Percentiles rank a stretch among this genome's conserved stretches.
These are phyloP conservation scores for Aureobasidium sp. DNA, from an alignment of 2,329 filamentous ascomycete genomes.

Conservation along the genomic window DNA sequence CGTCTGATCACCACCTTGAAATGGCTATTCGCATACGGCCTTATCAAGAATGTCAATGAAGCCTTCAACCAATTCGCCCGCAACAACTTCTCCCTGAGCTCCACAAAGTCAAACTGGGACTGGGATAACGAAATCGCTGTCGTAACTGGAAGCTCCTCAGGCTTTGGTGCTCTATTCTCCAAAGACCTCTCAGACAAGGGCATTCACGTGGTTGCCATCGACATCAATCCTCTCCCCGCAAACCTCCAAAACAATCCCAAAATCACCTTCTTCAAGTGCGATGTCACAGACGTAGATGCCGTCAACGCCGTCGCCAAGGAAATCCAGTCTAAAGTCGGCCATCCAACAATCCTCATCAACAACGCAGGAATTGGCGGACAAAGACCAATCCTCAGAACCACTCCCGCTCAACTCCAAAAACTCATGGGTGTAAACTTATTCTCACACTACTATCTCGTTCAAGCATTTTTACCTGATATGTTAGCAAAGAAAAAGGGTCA, in stretches of 20 bases:
- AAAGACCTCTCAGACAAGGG: constrained; percentile 40
- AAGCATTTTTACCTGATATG: constrained; percentile 61
- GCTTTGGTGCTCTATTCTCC: constrained; percentile 43
- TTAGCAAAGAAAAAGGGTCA: constrained; percentile 57
- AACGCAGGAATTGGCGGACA: constrained; percentile 56
- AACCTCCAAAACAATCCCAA: constrained; percentile 35
- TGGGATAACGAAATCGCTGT: constrained; percentile 42
- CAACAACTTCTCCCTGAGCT: constrained; percentile 43
- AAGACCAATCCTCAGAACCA: constrained; percentile 52
- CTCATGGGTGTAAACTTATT: constrained; percentile 61
- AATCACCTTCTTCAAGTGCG: constrained; percentile 47
- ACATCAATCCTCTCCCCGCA: constrained; percentile 38
- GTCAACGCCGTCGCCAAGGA: constrained; percentile 46
- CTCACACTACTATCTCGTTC: constrained; percentile 55
- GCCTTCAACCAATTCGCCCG: constrained; percentile 32
- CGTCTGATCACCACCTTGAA: constrained; percentile 32
- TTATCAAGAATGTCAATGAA: constrained; percentile 31
- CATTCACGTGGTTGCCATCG: constrained; percentile 43
- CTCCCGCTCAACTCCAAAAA: constrained; percentile 48
- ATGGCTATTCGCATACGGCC: constrained; percentile 36
- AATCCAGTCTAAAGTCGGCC: constrained; percentile 45
- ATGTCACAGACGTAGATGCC: constrained; percentile 53
- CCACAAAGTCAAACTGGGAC: constrained; percentile 38
- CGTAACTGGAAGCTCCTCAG: constrained; percentile 38
- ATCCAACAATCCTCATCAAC: constrained; percentile 55